phyloP scores from a whole-genome alignment of 2,329 filamentous ascomycete species.

The Epichloe festucae region DNA sequence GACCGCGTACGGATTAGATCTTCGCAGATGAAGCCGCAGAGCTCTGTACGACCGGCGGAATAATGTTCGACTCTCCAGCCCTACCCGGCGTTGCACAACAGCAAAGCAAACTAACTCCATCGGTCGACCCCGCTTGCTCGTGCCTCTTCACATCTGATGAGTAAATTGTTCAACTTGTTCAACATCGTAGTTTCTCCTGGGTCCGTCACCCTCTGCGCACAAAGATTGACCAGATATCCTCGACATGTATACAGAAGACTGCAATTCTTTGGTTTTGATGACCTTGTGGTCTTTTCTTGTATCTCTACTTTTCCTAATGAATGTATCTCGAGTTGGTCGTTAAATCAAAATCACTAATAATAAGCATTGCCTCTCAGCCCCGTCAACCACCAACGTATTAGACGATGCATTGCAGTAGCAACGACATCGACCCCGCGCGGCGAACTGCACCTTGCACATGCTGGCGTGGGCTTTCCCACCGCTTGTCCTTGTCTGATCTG shows the following conservation, averaged over 20 bases:
- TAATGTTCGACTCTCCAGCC: no score
- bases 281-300: not conserved
- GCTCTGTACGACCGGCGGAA: no score
- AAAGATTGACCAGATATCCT: no score
- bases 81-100: no score
- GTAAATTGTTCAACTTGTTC: no score
- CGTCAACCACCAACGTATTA: not conserved
- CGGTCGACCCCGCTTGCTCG: no score
- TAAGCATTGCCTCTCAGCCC: not conserved
- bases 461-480: not conserved
- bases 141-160: no score
- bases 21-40: no score
- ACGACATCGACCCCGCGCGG: not conserved
- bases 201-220: no score
- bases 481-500: not conserved
- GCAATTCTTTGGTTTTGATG: not conserved
- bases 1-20: no score
- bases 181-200: no score
- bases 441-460: not conserved
- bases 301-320: not conserved
- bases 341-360: not conserved
- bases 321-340: constrained; percentile 3
- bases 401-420: not conserved
- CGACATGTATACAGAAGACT: not conserved
- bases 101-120: no score